Evolutionary conservation across 148 eudicot species (phyloP).

Genomic region (Cornus suecica): DNA sequence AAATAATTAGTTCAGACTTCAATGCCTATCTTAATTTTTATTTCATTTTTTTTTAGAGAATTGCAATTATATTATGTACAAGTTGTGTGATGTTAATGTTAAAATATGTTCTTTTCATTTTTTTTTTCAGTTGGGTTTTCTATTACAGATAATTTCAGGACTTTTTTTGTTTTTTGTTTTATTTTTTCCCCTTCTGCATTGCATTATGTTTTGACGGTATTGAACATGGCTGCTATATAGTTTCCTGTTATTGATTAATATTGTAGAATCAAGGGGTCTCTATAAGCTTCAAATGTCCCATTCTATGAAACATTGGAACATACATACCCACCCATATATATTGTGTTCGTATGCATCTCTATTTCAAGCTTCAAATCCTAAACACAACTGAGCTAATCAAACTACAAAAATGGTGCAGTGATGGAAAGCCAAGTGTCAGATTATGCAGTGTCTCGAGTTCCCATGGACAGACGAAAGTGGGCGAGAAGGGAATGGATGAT

Average conservation of each 20-base stretch:
- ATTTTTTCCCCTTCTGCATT: too few relatives aligned
- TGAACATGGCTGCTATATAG: background rate
- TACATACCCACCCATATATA: too few relatives aligned
- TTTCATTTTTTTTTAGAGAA: background rate
- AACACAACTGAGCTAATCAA: too few relatives aligned
- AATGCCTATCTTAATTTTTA: too few relatives aligned
- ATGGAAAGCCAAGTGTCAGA: background rate
- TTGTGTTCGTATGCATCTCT: too few relatives aligned
- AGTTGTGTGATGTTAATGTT: background rate
- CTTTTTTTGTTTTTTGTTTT: too few relatives aligned
- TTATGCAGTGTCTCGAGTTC: background rate
- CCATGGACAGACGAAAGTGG: background rate
- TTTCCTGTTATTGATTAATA: too few relatives aligned
- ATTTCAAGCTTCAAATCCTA: too few relatives aligned
- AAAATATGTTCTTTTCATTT: background rate
- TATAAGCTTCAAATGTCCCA: background rate
- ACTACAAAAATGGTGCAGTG: too few relatives aligned
- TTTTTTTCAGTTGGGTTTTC: background rate
- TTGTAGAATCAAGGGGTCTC: background rate
- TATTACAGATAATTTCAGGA: background rate
- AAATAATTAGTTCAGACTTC: constrained; percentile 11
- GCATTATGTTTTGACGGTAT: background rate
- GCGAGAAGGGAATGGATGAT: background rate
- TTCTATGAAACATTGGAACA: too few relatives aligned
- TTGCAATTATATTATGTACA: too few relatives aligned